phyloP scores from a whole-genome alignment of 129 eudicot genomes.

The Smallanthus sonchifolius region DNA sequence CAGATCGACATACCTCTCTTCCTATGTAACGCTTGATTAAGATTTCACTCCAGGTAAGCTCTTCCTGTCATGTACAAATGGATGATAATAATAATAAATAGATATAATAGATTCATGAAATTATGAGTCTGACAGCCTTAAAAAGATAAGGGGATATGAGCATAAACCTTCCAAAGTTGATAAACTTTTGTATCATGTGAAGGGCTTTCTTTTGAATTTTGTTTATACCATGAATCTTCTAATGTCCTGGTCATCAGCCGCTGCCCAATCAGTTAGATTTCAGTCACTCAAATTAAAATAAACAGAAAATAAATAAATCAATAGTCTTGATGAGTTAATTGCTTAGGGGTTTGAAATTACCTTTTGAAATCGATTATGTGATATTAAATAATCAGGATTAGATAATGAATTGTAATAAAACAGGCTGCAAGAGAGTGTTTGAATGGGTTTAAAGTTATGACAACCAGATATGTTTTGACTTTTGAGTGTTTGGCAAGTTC shows the following conservation, averaged over 20 bases:
- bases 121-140: background rate
- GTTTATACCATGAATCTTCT: conserved; percentile 35
- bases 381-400: background rate
- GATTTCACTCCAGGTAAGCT: conserved; percentile 61
- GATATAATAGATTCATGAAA: background rate
- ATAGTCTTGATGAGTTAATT: background rate
- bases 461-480: background rate
- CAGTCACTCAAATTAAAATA: conserved; percentile 1
- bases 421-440: background rate
- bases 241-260: conserved; percentile 60
- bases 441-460: background rate
- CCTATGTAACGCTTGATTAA: conserved; percentile 72
- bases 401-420: background rate
- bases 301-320: background rate
- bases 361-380: conserved; percentile 51
- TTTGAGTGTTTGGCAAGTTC: background rate
- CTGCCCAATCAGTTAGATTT: conserved; percentile 47
- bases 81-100: background rate
- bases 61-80: conserved; percentile 50
- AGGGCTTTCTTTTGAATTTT: conserved; percentile 33
- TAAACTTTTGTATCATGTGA: conserved; percentile 30
- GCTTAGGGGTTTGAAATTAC: conserved; percentile 29
- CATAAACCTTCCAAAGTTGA: conserved; percentile 58
- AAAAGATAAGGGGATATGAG: background rate
- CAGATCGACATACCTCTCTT: conserved; percentile 53